phyloP scores from a whole-genome alignment of 2,329 filamentous ascomycete genomes.

The Fusarium ramigenum region DNA sequence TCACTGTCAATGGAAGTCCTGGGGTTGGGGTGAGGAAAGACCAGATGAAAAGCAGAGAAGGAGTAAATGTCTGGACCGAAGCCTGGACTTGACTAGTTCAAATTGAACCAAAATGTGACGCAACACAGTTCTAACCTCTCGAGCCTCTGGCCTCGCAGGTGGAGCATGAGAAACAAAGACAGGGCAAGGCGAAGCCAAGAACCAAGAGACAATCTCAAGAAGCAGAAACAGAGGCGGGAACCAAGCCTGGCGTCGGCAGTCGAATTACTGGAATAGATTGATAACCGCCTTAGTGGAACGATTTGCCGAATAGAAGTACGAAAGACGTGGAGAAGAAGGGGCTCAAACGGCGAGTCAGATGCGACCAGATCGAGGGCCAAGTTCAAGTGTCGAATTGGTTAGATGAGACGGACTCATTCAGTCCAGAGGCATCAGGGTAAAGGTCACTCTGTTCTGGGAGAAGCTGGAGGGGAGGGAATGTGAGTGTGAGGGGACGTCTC shows the following conservation, averaged over 20 bases:
- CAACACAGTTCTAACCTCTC: neutral
- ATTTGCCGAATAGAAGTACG: conserved; percentile 23
- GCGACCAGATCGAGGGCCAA: conserved; percentile 33
- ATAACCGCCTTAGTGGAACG: conserved; percentile 19
- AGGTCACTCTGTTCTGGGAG: conserved; percentile 1
- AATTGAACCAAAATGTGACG: conserved; percentile 8
- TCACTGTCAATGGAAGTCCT: neutral
- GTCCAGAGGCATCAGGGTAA: conserved; percentile 19
- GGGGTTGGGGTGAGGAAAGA: neutral
- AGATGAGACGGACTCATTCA: conserved; percentile 26
- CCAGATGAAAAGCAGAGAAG: conserved; percentile 3
- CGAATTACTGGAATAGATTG: conserved; percentile 20
- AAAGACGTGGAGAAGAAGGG: conserved; percentile 29
- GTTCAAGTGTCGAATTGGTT: conserved; percentile 29
- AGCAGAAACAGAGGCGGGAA: conserved; percentile 20
- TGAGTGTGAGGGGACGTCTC: conserved; percentile 4
- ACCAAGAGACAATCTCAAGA: neutral
- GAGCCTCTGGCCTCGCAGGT: conserved; percentile 8
- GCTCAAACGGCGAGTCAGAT: conserved; percentile 34
- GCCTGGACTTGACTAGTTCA: neutral
- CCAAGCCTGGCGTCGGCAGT: conserved; percentile 35
- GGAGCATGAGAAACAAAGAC: conserved; percentile 4
- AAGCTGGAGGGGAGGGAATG: neutral
- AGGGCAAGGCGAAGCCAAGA: conserved; percentile 24
- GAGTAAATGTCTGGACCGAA: neutral